Percentiles rank a stretch among this genome's conserved stretches.
Evolutionary conservation across 352 stramenopile species (phyloP).

Genomic region (Globisporangium acanthophoron): DNA sequence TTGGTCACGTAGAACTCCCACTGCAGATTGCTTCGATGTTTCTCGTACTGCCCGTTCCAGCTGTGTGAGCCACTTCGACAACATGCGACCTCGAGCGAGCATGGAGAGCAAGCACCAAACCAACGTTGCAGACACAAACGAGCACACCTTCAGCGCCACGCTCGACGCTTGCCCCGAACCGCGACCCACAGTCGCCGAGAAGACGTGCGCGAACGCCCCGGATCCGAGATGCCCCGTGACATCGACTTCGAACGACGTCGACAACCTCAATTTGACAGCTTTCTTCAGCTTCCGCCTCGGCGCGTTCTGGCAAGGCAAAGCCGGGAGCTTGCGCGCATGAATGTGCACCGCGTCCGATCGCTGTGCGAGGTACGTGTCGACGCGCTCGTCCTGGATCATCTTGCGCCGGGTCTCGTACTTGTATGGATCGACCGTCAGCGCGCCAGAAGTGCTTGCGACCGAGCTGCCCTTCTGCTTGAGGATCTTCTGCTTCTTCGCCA

Average conservation of each 20-base stretch:
- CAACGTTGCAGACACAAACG: not conserved
- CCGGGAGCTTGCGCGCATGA: slow-evolving; percentile 45
- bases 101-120: not conserved
- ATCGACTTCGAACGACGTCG: slow-evolving; percentile 27
- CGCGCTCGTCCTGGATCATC: slow-evolving; percentile 33
- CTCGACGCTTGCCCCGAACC: slow-evolving; percentile 14
- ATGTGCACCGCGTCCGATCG: slow-evolving; percentile 40
- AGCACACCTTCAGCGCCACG: slow-evolving; percentile 63
- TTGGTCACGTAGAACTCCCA: slow-evolving; percentile 81
- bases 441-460: not conserved
- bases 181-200: slow-evolving; percentile 38
- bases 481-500: slow-evolving; percentile 7
- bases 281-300: slow-evolving; percentile 56
- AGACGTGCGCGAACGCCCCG: slow-evolving; percentile 74
- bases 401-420: slow-evolving; percentile 34
- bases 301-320: slow-evolving; percentile 35
- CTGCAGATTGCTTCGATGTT: slow-evolving; percentile 52
- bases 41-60: slow-evolving; percentile 47
- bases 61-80: not conserved
- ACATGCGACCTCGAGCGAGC: not conserved
- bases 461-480: not conserved
- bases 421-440: slow-evolving; percentile 46
- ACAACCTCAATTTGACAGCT: slow-evolving; percentile 29
- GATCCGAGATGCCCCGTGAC: slow-evolving; percentile 58
- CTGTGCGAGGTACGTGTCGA: slow-evolving; percentile 41